Evolutionary conservation across 495 filamentous ascomycete species (phyloP), one percentile per base, ranked within the genome.

Genomic region (Aspergillus haitiensis): DNA sequence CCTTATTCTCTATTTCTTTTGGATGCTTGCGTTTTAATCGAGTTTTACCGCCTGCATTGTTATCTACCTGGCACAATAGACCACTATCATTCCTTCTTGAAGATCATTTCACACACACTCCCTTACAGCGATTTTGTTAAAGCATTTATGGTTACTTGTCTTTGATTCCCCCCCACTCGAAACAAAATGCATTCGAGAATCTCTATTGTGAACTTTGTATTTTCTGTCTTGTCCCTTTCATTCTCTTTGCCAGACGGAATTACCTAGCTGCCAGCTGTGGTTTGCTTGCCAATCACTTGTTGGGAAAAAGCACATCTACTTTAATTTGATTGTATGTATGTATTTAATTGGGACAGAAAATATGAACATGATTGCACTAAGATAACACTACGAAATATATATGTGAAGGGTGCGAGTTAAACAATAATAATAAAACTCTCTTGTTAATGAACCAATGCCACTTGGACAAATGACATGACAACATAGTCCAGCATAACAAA

Each of bases 301-400:
- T 47, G 16, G 15, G 9, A 34, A 63, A 70, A 67, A 61, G 60
- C 60, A 56, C 46, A 48, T 58, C 62, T 57, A 18, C 42, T 32
- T 31, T 56, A 52, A 53, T 52, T 62, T 34, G 52, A 55, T 42
- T 58, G 52, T 67, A 66, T 65, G 58, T 67, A 67, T 67, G 52
- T 67, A 67, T 70, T 67, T 70, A 72, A 68, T 70, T 50, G 53
- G 32, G 61, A 57, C 66, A 67, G 62, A 64, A 67, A 61, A 51
- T 59, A 61, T 48, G 47, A 54, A 50, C 45, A 50, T 32, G 11
- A 58, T 36, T 8, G 44, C n/a, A 18, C 5, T 40, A 11, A 10
- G 10, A 40, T 8, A 8, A 40, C n/a, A 40, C 37, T n/a, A 11
- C 7, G n/a, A 40, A 40, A 21, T 47, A 4, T 21, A 6, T 10